A percentile compares a stretch with the other conserved stretches of the same genome.
These are phyloP conservation scores for Moniliophthora roreri DNA, from an alignment of 1,284 basidiomycete species.

Conservation along the genomic window DNA sequence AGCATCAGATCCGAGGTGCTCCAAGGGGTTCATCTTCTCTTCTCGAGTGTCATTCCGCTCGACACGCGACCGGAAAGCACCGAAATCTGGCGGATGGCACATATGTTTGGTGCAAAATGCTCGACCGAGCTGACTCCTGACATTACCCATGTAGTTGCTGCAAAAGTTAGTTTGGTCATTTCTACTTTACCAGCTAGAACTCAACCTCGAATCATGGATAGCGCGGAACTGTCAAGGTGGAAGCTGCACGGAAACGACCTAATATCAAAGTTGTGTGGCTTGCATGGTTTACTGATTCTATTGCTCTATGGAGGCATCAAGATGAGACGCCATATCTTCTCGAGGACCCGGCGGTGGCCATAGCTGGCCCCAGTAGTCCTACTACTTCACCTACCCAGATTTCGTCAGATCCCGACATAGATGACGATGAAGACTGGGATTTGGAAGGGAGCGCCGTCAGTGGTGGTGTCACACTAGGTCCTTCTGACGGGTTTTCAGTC, in stretches of 20 bases:
- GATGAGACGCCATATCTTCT: conserved; percentile 74
- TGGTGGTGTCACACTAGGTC: conserved; percentile 4
- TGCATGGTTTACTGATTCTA: conserved; percentile 85
- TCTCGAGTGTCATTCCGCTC: conserved; percentile 92
- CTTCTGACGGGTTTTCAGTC: conserved; percentile 40
- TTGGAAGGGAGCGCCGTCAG: conserved; percentile 30
- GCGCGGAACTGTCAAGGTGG: conserved; percentile 90
- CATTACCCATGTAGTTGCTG: conserved; percentile 91
- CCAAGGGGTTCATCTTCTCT: conserved; percentile 78
- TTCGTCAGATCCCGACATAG: conserved; percentile 65
- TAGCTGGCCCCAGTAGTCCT: conserved; percentile 36
- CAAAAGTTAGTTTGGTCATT: conserved; percentile 53
- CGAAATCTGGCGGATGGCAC: conserved; percentile 87
- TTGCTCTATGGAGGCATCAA: conserved; percentile 78
- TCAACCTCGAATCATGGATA: conserved; percentile 27
- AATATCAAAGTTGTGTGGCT: conserved; percentile 84
- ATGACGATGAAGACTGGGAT: conserved; percentile 62
- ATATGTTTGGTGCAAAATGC: conserved; percentile 87
- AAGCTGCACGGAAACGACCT: conserved; percentile 69
- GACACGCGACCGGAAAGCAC: conserved; percentile 77
- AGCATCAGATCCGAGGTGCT: conserved; percentile 77
- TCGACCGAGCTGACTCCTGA: conserved; percentile 64
- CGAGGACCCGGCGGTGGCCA: conserved; percentile 40
- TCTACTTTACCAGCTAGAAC: conserved; percentile 9
- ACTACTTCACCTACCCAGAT: conserved; percentile 51